Evolutionary conservation across 768 basidiomycete species (phyloP), one percentile per base, ranked within the genome.

Genomic region (Xerocomus potaroensis): DNA sequence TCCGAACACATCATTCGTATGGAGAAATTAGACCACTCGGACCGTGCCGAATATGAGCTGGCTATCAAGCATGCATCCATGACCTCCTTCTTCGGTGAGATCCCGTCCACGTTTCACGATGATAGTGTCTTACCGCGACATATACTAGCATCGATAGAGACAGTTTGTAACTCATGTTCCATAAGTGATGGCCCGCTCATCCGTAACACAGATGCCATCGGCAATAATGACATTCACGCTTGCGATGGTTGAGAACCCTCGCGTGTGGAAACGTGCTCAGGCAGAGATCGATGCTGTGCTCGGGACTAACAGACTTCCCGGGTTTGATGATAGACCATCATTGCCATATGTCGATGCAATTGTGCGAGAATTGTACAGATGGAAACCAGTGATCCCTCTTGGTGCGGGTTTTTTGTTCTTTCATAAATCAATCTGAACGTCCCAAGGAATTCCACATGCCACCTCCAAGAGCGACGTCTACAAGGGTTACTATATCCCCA

Each of bases 281-380:
- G 38, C 36, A 15, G 53, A 55, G 9, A 48, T 53, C 4, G 51
- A 55, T 8, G 29, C 23, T n/a, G 41, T 43, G 5, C 15, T 53
- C 7, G 47, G 47, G 10, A 40, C 8, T 4, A 22, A 50, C 38
- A 45, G 40, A 33, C 26, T 55, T 49, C 44, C 35, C 51, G 9
- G 48, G 53, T 26, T 58, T 54, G 26, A 58, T 45, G 58, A 60
- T 53, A 16, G 43, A 51, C 29, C 45, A 47, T 45, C 52, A 47
- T 8, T 50, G n/a, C 49, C 54, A 50, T 32, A 58, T 45, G 18
- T 58, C 35, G 45, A 51, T 7, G 48, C 54, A 15, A 27, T 60
- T n/a, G 8, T 58, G 5, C 41, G 51, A n/a, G 59, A 62, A 37
- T 43, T 43, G 15, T 26, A 49, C 7, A 43, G 61, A 33, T 57